Conservation (phyloP, 768 basidiomycete species). For the Neoboletus magnificus region DNA sequence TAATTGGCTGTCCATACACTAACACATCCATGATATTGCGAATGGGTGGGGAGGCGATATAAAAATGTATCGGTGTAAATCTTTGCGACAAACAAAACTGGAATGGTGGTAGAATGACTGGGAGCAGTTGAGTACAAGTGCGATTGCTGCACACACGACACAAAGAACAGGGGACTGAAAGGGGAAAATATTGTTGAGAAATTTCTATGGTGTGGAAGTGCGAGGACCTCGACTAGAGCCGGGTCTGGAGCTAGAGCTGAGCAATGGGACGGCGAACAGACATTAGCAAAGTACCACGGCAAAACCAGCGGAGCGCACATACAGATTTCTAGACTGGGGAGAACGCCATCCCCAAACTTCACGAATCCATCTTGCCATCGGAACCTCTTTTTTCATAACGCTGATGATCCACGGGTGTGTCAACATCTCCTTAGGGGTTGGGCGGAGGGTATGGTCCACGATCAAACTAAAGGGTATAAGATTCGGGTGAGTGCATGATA, state of each 20-base stretch:
- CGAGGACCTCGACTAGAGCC: conserved; percentile 30
- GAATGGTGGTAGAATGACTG: conserved; percentile 9
- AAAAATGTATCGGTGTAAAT: conserved; percentile 21
- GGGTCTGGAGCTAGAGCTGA: conserved; percentile 27
- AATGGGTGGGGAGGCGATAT: conserved; percentile 4
- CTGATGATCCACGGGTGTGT: conserved; percentile 78
- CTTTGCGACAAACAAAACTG: conserved; percentile 17
- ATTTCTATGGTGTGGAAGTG: conserved; percentile 25
- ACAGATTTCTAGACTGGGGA: conserved; percentile 30
- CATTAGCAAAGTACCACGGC: background rate
- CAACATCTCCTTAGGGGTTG: conserved; percentile 80
- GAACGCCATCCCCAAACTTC: conserved; percentile 79
- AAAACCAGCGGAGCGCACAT: conserved; percentile 1
- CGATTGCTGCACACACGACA: conserved; percentile 19
- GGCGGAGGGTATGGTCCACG: conserved; percentile 64
- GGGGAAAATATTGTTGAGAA: background rate
- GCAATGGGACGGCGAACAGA: background rate
- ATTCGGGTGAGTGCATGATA: background rate
- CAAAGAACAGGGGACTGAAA: conserved; percentile 4
- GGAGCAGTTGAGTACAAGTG: conserved; percentile 19
- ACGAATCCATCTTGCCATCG: conserved; percentile 87
- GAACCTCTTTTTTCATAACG: conserved; percentile 76
- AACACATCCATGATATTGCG: conserved; percentile 14
- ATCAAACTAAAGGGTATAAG: conserved; percentile 51
- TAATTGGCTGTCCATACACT: conserved; percentile 19